phyloP scores from a whole-genome alignment of 2,329 filamentous ascomycete genomes.

The Coleophoma crateriformis region DNA sequence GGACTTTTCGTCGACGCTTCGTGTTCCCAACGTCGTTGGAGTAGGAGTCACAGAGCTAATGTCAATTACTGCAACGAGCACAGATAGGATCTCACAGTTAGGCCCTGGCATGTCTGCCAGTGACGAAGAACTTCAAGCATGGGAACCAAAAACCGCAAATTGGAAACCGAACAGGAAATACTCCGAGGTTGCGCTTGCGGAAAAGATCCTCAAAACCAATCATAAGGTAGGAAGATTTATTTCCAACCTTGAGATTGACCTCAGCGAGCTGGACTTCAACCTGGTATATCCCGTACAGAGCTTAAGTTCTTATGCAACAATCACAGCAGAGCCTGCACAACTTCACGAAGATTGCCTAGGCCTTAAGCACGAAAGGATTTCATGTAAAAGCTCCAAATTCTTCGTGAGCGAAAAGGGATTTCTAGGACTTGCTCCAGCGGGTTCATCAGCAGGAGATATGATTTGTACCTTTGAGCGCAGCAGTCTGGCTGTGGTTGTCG shows the following conservation, averaged over 20 bases:
- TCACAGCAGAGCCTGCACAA: neutral
- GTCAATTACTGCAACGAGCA: neutral
- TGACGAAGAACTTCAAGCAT: neutral
- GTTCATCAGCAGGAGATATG: neutral
- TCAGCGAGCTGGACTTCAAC: neutral
- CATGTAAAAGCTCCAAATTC: neutral
- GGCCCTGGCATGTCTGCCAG: neutral
- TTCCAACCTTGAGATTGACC: neutral
- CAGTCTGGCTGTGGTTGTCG: neutral
- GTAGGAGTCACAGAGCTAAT: neutral
- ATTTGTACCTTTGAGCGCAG: neutral
- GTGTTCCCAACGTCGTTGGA: neutral
- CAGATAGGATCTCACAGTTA: neutral
- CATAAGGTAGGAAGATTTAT: neutral
- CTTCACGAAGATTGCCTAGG: neutral
- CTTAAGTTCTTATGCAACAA: neutral
- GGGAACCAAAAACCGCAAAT: neutral
- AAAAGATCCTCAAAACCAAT: neutral
- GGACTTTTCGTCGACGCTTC: neutral
- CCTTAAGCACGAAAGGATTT: neutral
- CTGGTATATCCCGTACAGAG: neutral
- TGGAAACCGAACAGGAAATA: neutral
- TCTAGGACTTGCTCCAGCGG: neutral
- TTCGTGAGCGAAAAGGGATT: neutral
- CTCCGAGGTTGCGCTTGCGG: neutral